Percentiles rank a stretch among this genome's conserved stretches.
Evolutionary conservation across 2,329 filamentous ascomycete genomes (phyloP).

Genomic region (Curvularia lunata): DNA sequence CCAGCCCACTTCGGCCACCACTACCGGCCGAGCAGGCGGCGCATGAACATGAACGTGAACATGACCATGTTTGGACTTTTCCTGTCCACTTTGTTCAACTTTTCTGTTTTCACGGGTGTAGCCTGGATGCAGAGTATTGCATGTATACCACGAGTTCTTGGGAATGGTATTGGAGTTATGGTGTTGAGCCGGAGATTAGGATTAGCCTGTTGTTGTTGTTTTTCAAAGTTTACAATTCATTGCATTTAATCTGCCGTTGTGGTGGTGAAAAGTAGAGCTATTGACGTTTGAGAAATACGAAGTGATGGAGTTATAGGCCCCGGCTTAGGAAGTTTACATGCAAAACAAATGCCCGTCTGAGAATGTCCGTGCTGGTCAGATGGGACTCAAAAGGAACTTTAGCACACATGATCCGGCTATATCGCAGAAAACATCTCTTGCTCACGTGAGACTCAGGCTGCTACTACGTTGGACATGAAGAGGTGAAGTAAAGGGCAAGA

Average conservation of each 20-base stretch:
- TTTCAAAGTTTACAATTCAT: not conserved
- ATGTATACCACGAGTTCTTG: constrained; percentile 34
- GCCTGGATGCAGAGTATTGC: constrained; percentile 30
- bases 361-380: too few relatives aligned
- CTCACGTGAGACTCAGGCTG: too few relatives aligned
- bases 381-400: too few relatives aligned
- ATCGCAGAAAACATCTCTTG: too few relatives aligned
- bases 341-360: too few relatives aligned
- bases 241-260: not conserved
- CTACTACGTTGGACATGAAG: too few relatives aligned
- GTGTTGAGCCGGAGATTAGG: constrained; percentile 37
- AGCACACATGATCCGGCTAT: too few relatives aligned
- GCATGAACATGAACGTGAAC: constrained; percentile 35
- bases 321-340: too few relatives aligned
- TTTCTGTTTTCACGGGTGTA: constrained; percentile 14
- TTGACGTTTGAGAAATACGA: too few relatives aligned
- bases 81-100: constrained; percentile 23
- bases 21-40: constrained; percentile 53
- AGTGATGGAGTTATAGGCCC: too few relatives aligned
- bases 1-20: constrained; percentile 62
- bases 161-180: constrained; percentile 36
- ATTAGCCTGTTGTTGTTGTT: constrained; percentile 23
- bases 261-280: not conserved
- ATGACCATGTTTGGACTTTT: constrained; percentile 7
- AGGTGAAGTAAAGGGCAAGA: too few relatives aligned